phyloP scores from a whole-genome alignment of 306 rosid species.

The Clitoria ternatea region DNA sequence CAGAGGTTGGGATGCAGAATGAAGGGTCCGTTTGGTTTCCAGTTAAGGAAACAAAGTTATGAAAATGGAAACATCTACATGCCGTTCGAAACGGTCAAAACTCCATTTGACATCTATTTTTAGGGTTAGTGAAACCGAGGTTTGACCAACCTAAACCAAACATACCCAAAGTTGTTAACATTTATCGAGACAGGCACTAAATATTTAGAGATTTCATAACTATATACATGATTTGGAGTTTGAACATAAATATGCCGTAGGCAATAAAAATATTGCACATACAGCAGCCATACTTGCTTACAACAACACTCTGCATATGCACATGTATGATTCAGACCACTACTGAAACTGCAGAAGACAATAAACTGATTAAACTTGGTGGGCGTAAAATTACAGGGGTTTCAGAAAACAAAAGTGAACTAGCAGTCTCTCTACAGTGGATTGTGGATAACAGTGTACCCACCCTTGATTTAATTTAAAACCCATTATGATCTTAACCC shows the following conservation, averaged over 20 bases:
- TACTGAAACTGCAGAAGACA: conserved; percentile 11
- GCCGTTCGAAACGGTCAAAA: too few relatives aligned
- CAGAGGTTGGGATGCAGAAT: too few relatives aligned
- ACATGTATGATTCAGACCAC: background rate
- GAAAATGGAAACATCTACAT: too few relatives aligned
- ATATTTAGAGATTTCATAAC: background rate
- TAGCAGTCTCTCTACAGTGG: background rate
- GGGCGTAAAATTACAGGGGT: background rate
- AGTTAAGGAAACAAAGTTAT: too few relatives aligned
- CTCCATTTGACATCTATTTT: too few relatives aligned
- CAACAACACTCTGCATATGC: background rate
- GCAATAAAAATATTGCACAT: background rate
- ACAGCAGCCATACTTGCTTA: background rate
- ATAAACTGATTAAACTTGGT: background rate
- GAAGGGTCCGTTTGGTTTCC: too few relatives aligned
- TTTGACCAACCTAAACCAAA: too few relatives aligned
- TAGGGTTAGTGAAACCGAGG: too few relatives aligned
- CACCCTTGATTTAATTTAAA: background rate
- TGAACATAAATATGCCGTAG: background rate
- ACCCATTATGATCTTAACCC: background rate
- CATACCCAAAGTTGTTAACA: too few relatives aligned
- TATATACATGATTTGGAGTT: background rate
- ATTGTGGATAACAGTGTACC: background rate
- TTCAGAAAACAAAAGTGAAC: background rate
- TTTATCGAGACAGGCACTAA: too few relatives aligned